Evolutionary conservation across 129 eudicot species (phyloP).

Genomic region (Logfia minima): DNA sequence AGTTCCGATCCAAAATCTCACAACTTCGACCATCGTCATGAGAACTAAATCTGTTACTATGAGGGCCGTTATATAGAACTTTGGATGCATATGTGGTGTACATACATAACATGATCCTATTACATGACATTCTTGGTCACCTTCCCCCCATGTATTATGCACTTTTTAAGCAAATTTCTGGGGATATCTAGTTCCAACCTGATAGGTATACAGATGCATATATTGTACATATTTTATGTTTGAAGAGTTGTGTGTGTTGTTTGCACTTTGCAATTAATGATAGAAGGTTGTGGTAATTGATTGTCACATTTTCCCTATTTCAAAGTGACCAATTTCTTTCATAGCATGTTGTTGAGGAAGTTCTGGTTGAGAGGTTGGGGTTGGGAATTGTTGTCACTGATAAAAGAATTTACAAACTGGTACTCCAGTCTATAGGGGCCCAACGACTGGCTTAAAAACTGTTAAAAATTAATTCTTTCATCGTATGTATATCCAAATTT

Average conservation of each 20-base stretch:
- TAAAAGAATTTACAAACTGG: no score
- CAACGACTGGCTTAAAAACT: no score
- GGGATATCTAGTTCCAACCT: slow-evolving; percentile 31
- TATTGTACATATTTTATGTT: slow-evolving; percentile 26
- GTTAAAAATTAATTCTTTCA: no score
- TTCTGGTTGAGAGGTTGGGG: no score
- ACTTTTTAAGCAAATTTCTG: slow-evolving; percentile 46
- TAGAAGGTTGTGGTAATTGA: slow-evolving; percentile 20
- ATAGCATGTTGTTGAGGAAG: no score
- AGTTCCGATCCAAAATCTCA: slow-evolving; percentile 26
- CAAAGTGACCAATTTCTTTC: no score
- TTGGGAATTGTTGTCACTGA: no score
- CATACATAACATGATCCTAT: slow-evolving; percentile 17
- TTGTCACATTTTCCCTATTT: no score
- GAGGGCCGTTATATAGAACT: slow-evolving; percentile 9
- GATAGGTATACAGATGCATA: slow-evolving; percentile 24
- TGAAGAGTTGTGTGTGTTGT: slow-evolving; percentile 31
- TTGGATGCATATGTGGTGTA: slow-evolving; percentile 27
- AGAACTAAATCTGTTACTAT: slow-evolving; percentile 18
- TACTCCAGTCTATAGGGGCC: no score
- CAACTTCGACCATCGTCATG: slow-evolving; percentile 12
- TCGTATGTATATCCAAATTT: no score
- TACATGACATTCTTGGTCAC: neutral
- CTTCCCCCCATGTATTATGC: slow-evolving; percentile 37
- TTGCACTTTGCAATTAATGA: slow-evolving; percentile 36